Percentiles rank a stretch among this genome's conserved stretches.
Evolutionary conservation across 768 basidiomycete species (phyloP).

Genomic region (Leccinum imitatum): DNA sequence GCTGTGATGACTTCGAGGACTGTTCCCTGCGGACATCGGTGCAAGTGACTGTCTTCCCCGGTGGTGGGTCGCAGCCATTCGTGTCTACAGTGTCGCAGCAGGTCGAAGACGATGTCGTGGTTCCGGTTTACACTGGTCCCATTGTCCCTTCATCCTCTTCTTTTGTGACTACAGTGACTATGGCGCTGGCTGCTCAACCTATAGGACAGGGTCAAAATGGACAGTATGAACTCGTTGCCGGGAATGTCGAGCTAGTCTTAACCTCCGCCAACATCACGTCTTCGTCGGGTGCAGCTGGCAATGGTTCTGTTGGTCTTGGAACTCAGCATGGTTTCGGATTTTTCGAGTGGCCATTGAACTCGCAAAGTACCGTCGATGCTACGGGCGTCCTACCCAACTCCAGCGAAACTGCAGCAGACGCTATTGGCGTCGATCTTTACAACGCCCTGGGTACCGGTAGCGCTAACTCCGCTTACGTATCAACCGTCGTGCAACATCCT

Average conservation of each 20-base stretch:
- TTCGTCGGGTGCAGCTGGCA: constrained; percentile 28
- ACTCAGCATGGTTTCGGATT: constrained; percentile 71
- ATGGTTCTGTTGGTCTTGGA: constrained; percentile 33
- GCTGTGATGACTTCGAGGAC: constrained; percentile 78
- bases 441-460: constrained; percentile 53
- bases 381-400: constrained; percentile 63
- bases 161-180: constrained; percentile 73
- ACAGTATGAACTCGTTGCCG: constrained; percentile 82
- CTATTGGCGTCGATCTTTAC: constrained; percentile 59
- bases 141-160: constrained; percentile 70
- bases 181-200: constrained; percentile 70
- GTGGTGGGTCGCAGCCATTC: constrained; percentile 58
- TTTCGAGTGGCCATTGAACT: constrained; percentile 78
- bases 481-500: constrained; percentile 61
- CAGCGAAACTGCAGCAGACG: constrained; percentile 67
- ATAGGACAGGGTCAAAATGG: constrained; percentile 60
- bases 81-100: constrained; percentile 75
- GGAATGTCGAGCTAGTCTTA: constrained; percentile 77
- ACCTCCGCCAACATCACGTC: constrained; percentile 54
- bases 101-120: constrained; percentile 58
- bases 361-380: constrained; percentile 50
- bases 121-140: constrained; percentile 77
- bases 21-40: constrained; percentile 82
- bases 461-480: constrained; percentile 40
- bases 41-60: constrained; percentile 79